Percentiles rank a stretch among this genome's conserved stretches.
Evolutionary conservation across 116 monocot genomes (phyloP).

Genomic region (Zostera marina): DNA sequence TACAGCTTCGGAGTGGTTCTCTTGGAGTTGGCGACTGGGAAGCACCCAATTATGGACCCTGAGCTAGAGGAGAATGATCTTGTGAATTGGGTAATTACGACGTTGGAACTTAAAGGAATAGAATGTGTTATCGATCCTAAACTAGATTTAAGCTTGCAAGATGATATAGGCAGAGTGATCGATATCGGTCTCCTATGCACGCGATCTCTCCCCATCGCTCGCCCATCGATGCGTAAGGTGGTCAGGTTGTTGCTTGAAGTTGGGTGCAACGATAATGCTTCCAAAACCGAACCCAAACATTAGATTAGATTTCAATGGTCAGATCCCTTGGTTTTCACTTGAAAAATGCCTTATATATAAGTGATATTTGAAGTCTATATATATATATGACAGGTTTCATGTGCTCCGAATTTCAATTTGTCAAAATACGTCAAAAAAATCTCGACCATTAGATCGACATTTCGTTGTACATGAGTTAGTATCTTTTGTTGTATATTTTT

Average conservation of each 20-base stretch:
- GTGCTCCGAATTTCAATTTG: no score
- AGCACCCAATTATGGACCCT: constrained; percentile 42
- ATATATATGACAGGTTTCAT: no score
- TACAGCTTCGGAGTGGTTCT: constrained; percentile 86
- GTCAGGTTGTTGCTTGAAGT: constrained; percentile 73
- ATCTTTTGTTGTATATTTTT: no score
- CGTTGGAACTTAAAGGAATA: constrained; percentile 44
- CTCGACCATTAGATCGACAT: no score
- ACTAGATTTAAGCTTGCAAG: constrained; percentile 28
- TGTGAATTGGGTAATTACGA: constrained; percentile 62
- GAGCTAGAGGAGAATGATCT: constrained; percentile 73
- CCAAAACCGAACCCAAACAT: not conserved
- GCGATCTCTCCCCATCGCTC: constrained; percentile 65
- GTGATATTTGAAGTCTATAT: no score
- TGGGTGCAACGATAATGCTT: no score
- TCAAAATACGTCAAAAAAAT: no score
- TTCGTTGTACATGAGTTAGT: no score
- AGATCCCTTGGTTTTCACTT: no score
- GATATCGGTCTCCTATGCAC: constrained; percentile 62
- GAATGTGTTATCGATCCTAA: constrained; percentile 47
- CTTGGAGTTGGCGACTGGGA: constrained; percentile 61
- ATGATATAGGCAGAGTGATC: constrained; percentile 46
- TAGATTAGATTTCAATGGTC: no score
- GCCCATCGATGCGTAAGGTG: constrained; percentile 66
- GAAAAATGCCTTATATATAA: no score